phyloP scores from a whole-genome alignment of 306 rosid species.

The Spatholobus suberectus region DNA sequence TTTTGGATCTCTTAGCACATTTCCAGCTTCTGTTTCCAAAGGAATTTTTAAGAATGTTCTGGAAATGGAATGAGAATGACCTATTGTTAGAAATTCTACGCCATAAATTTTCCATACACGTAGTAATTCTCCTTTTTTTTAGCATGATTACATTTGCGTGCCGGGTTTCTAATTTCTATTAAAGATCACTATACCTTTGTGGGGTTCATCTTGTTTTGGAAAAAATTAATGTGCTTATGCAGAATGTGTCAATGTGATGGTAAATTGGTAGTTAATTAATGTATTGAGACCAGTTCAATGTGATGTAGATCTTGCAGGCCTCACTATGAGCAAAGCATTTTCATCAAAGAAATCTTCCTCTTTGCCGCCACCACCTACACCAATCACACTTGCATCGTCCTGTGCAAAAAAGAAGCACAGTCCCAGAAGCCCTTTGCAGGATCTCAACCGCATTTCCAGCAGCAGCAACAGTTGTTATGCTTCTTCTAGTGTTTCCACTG shows the following conservation, averaged over 20 bases:
- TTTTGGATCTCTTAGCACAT: neutral
- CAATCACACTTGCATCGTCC: slow-evolving; percentile 32
- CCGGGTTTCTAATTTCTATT: neutral
- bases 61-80: neutral
- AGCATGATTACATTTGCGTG: neutral
- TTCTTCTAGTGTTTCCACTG: slow-evolving; percentile 59
- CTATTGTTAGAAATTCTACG: neutral
- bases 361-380: slow-evolving; percentile 48
- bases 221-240: slow-evolving; percentile 22
- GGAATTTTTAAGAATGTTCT: neutral
- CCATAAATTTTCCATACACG: neutral
- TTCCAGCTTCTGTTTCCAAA: neutral
- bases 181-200: neutral
- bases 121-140: neutral
- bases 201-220: neutral
- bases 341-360: slow-evolving; percentile 61
- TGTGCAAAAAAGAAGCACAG: slow-evolving; percentile 43
- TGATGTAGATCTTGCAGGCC: slow-evolving; percentile 36
- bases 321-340: slow-evolving; percentile 58
- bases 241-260: neutral
- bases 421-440: slow-evolving; percentile 61
- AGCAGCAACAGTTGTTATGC: slow-evolving; percentile 55
- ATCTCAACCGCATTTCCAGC: slow-evolving; percentile 54
- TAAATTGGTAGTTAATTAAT: neutral
- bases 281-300: slow-evolving; percentile 36